Percentiles rank a stretch among this genome's conserved stretches.
These are phyloP conservation scores for Aspergillus pseudoviridinutans DNA, from an alignment of 2,329 filamentous ascomycete genomes.

Conservation along the genomic window DNA sequence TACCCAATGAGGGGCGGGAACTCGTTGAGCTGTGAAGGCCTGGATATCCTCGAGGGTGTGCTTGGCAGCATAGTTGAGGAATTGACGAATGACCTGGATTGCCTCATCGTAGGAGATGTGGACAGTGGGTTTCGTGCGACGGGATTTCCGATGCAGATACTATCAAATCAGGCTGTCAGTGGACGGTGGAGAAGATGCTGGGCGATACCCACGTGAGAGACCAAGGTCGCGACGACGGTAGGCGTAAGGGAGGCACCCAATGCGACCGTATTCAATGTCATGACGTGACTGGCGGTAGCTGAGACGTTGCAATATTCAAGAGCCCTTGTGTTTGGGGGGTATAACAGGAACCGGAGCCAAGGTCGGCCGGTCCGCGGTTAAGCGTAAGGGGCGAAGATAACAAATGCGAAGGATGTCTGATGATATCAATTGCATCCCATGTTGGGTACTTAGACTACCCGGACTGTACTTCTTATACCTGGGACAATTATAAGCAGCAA, in stretches of 20 bases:
- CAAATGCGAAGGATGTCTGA: neutral
- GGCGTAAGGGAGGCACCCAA: constrained; percentile 82
- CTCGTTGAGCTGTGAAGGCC: constrained; percentile 85
- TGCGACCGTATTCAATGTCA: constrained; percentile 73
- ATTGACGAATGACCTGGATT: constrained; percentile 78
- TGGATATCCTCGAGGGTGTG: constrained; percentile 93
- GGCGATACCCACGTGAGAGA: constrained; percentile 68
- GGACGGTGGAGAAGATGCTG: neutral
- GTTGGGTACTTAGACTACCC: neutral
- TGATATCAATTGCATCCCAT: neutral
- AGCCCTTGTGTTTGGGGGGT: neutral
- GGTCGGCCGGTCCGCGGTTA: neutral
- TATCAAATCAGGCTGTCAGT: constrained; percentile 33
- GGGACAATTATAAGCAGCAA: neutral
- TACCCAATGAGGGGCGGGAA: constrained; percentile 85
- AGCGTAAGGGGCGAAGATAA: neutral
- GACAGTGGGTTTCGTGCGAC: constrained; percentile 75
- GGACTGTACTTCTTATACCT: neutral
- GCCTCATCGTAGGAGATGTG: constrained; percentile 95
- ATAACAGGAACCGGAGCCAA: neutral
- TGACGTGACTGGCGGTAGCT: constrained; percentile 20
- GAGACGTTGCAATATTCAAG: too few relatives aligned
- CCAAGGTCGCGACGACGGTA: constrained; percentile 77
- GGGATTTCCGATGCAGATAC: constrained; percentile 76
- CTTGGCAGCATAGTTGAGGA: constrained; percentile 78